A percentile compares a stretch with the other conserved stretches of the same genome.
phyloP scores from a whole-genome alignment of 116 monocot genomes.

The Trichopus zeylanicus region DNA sequence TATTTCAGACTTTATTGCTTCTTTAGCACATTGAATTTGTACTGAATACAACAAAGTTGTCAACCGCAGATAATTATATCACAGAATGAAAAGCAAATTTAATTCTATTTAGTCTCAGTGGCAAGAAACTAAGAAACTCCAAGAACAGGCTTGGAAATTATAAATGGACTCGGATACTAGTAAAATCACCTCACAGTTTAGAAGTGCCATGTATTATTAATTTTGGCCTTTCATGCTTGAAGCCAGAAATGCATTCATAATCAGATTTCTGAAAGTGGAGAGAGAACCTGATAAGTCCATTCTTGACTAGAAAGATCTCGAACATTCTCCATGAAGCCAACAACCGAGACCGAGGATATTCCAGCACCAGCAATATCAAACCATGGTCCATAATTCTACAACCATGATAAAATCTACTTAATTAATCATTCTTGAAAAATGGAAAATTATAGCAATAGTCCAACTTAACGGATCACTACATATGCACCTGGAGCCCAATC shows the following conservation, averaged over 20 bases:
- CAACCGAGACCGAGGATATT: slow-evolving; percentile 13
- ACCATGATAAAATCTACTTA: neutral
- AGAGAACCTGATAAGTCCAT: slow-evolving; percentile 35
- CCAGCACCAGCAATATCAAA: slow-evolving; percentile 24
- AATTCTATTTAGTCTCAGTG: neutral
- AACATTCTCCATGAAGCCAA: neutral
- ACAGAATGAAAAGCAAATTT: no score
- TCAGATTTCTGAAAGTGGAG: no score
- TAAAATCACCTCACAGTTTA: neutral
- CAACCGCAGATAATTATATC: no score
- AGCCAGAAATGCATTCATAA: neutral
- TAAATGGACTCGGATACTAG: neutral
- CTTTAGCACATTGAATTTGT: no score
- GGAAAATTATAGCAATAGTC: neutral
- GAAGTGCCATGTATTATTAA: neutral
- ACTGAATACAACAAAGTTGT: no score
- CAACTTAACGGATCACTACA: neutral
- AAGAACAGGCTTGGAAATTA: neutral
- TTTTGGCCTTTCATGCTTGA: neutral
- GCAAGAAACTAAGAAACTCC: neutral
- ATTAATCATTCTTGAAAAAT: neutral
- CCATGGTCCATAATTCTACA: slow-evolving; percentile 33
- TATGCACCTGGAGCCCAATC: slow-evolving; percentile 25
- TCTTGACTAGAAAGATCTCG: slow-evolving; percentile 15
- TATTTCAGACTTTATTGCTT: no score